Evolutionary conservation across 352 stramenopile genomes (phyloP).

Genomic region (Phytophthora melonis): DNA sequence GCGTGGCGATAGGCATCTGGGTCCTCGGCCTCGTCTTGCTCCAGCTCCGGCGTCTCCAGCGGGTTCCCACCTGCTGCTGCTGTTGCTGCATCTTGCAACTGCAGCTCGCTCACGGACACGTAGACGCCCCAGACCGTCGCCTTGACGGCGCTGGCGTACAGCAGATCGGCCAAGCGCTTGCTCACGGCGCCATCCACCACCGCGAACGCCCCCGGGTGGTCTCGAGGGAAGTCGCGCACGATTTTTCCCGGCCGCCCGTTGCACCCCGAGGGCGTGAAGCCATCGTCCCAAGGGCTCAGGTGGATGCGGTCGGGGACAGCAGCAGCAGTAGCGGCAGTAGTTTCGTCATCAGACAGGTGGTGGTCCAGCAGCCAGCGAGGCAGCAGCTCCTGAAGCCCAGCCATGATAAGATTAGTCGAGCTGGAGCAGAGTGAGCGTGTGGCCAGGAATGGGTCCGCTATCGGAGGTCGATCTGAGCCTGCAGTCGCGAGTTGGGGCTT

Average conservation of each 20-base stretch:
- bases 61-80: not conserved
- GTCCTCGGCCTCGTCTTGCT: constrained; percentile 26
- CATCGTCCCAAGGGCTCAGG: constrained; percentile 60
- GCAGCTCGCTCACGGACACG: constrained; percentile 45
- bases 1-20: constrained; percentile 47
- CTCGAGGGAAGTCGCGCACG: constrained; percentile 53
- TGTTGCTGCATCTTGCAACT: constrained; percentile 8
- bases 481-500: not conserved
- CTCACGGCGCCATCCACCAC: constrained; percentile 62
- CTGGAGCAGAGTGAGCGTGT: constrained; percentile 8
- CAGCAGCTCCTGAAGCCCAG: constrained; percentile 34
- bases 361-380: constrained; percentile 40
- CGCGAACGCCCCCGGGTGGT: constrained; percentile 38
- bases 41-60: constrained; percentile 7
- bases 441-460: constrained; percentile 1
- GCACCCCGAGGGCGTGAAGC: constrained; percentile 72
- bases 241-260: constrained; percentile 50
- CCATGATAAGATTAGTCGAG: constrained; percentile 19
- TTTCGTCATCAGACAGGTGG: constrained; percentile 9
- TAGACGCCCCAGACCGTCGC: constrained; percentile 78
- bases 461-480: not conserved
- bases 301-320: constrained; percentile 31
- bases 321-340: not conserved
- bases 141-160: constrained; percentile 68
- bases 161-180: constrained; percentile 48